These are phyloP conservation scores for Brassica juncea DNA, from an alignment of 345 rosid species.

Conservation along the genomic window DNA sequence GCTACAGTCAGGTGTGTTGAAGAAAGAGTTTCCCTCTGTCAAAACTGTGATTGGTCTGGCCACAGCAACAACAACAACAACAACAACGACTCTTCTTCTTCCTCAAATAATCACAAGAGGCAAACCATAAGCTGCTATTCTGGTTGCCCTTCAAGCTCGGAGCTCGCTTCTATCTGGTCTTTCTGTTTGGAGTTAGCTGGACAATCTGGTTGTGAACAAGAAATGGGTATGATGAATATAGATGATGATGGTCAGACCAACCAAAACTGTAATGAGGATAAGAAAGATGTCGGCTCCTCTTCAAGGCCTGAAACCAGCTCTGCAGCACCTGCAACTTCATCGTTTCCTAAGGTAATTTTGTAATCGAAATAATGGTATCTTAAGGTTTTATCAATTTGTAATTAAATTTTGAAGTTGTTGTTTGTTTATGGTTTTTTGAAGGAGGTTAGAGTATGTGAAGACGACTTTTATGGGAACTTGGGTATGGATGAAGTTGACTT, in stretches of 20 bases:
- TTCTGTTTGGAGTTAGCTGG: conserved; percentile 55
- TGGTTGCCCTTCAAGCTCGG: conserved; percentile 90
- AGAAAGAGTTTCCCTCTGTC: conserved; percentile 85
- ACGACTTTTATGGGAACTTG: conserved; percentile 65
- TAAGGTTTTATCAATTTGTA: not conserved
- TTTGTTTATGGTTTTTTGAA: conserved; percentile 14
- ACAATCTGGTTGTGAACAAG: conserved; percentile 73
- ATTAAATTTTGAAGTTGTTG: conserved; percentile 14
- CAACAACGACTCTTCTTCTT: conserved; percentile 16
- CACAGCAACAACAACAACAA: conserved; percentile 51
- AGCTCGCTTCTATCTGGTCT: conserved; percentile 92
- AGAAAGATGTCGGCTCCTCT: conserved; percentile 42
- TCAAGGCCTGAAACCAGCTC: conserved; percentile 45
- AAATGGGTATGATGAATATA: conserved; percentile 85
- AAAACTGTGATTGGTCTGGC: conserved; percentile 86
- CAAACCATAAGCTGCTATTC: conserved; percentile 78
- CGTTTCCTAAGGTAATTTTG: conserved; percentile 58
- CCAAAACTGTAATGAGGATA: conserved; percentile 45
- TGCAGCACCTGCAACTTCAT: conserved; percentile 39
- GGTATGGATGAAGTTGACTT: conserved; percentile 91
- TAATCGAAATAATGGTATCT: not conserved
- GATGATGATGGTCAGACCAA: conserved; percentile 47
- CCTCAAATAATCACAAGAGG: conserved; percentile 64
- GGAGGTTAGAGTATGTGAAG: conserved; percentile 45
- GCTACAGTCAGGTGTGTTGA: conserved; percentile 77